phyloP scores from a whole-genome alignment of 1,284 basidiomycete species.

The Apiotrichum mycotoxinovorans region DNA sequence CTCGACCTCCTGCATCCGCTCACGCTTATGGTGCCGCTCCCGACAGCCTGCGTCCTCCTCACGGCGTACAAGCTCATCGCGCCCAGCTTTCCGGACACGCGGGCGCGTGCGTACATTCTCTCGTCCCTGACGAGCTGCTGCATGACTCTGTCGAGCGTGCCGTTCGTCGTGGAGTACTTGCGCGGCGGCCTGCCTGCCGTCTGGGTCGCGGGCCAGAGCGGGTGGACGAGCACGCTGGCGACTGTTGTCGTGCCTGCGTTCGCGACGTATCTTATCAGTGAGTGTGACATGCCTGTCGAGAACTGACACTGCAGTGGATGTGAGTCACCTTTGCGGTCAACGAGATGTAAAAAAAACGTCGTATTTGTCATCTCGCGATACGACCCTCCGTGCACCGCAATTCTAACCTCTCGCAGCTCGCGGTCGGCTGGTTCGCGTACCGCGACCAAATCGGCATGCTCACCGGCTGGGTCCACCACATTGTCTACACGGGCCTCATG shows the following conservation, averaged over 20 bases:
- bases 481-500: slow-evolving; percentile 56
- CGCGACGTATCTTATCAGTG: slow-evolving; percentile 44
- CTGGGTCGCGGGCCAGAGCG: slow-evolving; percentile 24
- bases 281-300: slow-evolving; percentile 11
- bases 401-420: slow-evolving; percentile 24
- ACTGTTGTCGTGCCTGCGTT: slow-evolving; percentile 37
- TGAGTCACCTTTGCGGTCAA: slow-evolving; percentile 13
- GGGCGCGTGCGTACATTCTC: slow-evolving; percentile 58
- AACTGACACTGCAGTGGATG: slow-evolving; percentile 27
- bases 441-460: slow-evolving; percentile 53
- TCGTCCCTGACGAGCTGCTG: slow-evolving; percentile 52
- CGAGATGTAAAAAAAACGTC: no score
- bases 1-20: background rate
- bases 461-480: slow-evolving; percentile 63
- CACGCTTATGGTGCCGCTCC: slow-evolving; percentile 35
- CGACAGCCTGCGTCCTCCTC: slow-evolving; percentile 17
- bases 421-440: slow-evolving; percentile 38
- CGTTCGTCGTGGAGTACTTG: slow-evolving; percentile 53
- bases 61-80: slow-evolving; percentile 48
- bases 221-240: slow-evolving; percentile 29
- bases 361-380: no score
- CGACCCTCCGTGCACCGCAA: no score
- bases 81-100: slow-evolving; percentile 47
- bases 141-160: slow-evolving; percentile 56
- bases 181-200: slow-evolving; percentile 26